phyloP scores from a whole-genome alignment of 371 early-diverging fungal genomes.

The Mucor velutinosus region DNA sequence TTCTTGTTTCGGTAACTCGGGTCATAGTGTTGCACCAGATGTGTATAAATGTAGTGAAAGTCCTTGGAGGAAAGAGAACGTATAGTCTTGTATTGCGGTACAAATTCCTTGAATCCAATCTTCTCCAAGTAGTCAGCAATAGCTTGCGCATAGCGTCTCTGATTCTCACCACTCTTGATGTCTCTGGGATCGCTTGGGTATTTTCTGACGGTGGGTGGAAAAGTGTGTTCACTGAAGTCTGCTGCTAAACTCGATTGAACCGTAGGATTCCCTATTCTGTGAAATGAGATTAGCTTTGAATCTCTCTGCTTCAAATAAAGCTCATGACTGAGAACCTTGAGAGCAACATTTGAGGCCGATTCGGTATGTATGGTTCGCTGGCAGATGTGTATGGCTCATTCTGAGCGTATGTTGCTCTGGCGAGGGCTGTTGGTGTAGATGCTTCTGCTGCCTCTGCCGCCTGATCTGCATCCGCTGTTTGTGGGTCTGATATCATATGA shows the following conservation, averaged over 20 bases:
- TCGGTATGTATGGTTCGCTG: background rate
- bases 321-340: background rate
- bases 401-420: background rate
- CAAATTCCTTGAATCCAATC: background rate
- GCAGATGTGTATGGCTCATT: background rate
- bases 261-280: background rate
- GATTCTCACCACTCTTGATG: background rate
- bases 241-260: background rate
- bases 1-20: background rate
- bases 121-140: conserved; percentile 4
- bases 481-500: background rate
- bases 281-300: background rate
- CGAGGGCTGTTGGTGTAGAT: background rate
- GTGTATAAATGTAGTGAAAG: conserved; percentile 4
- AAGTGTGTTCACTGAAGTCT: background rate
- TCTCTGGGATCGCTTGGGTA: background rate
- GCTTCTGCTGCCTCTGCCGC: background rate
- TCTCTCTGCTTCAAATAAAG: background rate
- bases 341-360: background rate
- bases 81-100: background rate
- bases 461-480: background rate
- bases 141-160: background rate
- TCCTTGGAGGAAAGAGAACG: background rate
- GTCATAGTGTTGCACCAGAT: background rate
- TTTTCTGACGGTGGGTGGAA: background rate